Conservation (phyloP, 2,329 filamentous ascomycete species). For the Aspergillus sp. region DNA sequence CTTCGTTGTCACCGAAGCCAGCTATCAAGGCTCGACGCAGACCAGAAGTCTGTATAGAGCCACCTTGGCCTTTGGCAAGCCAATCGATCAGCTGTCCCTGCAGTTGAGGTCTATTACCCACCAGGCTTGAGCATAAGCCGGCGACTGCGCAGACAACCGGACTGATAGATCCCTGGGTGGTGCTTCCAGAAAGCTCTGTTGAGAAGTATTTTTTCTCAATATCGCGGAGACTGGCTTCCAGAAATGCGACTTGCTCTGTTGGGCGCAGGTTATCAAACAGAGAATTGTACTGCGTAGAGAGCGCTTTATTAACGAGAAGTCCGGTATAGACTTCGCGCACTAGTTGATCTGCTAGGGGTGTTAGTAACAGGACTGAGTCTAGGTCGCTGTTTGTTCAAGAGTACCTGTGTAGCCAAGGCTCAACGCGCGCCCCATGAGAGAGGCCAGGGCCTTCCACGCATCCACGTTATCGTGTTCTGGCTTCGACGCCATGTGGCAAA, state of each 20-base stretch:
- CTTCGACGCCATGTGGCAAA: slow-evolving; percentile 46
- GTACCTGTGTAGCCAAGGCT: slow-evolving; percentile 71
- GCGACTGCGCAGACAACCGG: slow-evolving; percentile 57
- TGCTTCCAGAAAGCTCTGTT: slow-evolving; percentile 14
- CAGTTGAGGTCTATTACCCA: slow-evolving; percentile 49
- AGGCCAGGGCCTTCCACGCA: slow-evolving; percentile 35
- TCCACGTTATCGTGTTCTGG: slow-evolving; percentile 38
- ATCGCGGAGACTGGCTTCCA: slow-evolving; percentile 46
- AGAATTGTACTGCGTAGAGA: slow-evolving; percentile 29
- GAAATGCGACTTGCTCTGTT: slow-evolving; percentile 48
- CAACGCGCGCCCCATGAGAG: slow-evolving; percentile 58
- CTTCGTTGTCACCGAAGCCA: slow-evolving; percentile 53
- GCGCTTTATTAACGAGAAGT: slow-evolving; percentile 29
- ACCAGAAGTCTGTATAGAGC: slow-evolving; percentile 62
- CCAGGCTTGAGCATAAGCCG: slow-evolving; percentile 52
- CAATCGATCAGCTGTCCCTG: slow-evolving; percentile 59
- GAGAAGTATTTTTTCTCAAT: slow-evolving; percentile 41
- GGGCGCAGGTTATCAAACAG: slow-evolving; percentile 44
- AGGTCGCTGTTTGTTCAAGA: background rate
- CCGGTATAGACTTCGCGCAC: slow-evolving; percentile 38
- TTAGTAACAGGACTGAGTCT: slow-evolving; percentile 10
- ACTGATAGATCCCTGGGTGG: slow-evolving; percentile 7
- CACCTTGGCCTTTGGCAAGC: slow-evolving; percentile 63
- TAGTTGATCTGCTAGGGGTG: slow-evolving; percentile 33
- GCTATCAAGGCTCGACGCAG: slow-evolving; percentile 66